Percentiles rank a stretch among this genome's conserved stretches.
Conservation (phyloP, 176 grass and related monocot species). For the Zea luxurians region DNA sequence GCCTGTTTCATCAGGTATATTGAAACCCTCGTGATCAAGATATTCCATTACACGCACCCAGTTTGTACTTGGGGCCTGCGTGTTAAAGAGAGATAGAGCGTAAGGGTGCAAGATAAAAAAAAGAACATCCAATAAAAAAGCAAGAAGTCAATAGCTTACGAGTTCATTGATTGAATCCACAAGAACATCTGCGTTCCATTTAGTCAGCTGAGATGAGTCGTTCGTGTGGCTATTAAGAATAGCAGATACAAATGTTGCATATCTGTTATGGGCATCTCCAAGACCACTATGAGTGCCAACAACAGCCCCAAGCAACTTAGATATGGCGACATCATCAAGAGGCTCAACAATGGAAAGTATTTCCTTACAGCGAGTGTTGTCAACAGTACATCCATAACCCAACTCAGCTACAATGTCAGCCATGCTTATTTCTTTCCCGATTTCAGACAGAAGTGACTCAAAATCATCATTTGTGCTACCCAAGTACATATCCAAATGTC, state of each 20-base stretch:
- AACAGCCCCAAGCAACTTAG: slow-evolving; percentile 82
- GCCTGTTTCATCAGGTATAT: slow-evolving; percentile 69
- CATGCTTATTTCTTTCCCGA: slow-evolving; percentile 68
- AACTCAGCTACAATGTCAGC: slow-evolving; percentile 67
- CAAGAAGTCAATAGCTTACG: slow-evolving; percentile 49
- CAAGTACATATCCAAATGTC: slow-evolving; percentile 59
- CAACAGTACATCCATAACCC: slow-evolving; percentile 69
- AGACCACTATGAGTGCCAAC: slow-evolving; percentile 55
- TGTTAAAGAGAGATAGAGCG: slow-evolving; percentile 29
- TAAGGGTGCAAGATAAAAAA: slow-evolving; percentile 25
- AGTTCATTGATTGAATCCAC: slow-evolving; percentile 77
- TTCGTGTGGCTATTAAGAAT: slow-evolving; percentile 49
- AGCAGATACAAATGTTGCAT: slow-evolving; percentile 65
- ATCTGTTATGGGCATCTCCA: slow-evolving; percentile 52
- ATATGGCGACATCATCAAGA: slow-evolving; percentile 65
- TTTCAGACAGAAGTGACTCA: slow-evolving; percentile 69
- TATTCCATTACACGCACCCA: slow-evolving; percentile 74
- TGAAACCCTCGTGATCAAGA: slow-evolving; percentile 84
- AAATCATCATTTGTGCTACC: slow-evolving; percentile 52
- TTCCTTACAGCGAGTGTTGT: slow-evolving; percentile 62
- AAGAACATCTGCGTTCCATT: slow-evolving; percentile 73
- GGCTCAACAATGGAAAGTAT: slow-evolving; percentile 71
- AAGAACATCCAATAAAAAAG: neutral
- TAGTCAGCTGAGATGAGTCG: slow-evolving; percentile 50
- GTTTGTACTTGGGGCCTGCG: slow-evolving; percentile 69